Evolutionary conservation across 2,329 filamentous ascomycete species (phyloP).

Genomic region (Trichoderma afroharzianum): DNA sequence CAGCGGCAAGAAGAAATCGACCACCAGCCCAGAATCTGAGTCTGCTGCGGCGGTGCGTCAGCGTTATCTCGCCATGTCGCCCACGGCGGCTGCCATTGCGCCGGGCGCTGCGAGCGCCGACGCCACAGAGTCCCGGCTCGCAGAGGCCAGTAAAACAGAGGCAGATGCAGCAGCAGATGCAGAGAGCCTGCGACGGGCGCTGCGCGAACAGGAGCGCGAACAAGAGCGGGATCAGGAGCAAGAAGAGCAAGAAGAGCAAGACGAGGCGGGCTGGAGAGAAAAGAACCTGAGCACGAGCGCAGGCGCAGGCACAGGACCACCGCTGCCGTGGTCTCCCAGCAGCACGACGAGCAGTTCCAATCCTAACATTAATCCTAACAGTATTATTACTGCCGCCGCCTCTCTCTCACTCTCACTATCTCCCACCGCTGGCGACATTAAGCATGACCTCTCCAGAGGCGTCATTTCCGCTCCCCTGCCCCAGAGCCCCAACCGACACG

Average conservation of each 20-base stretch:
- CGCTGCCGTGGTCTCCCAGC: conserved; percentile 7
- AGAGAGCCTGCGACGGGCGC: not conserved
- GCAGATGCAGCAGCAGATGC: not conserved
- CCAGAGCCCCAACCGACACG: conserved; percentile 17
- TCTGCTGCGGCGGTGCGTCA: conserved; percentile 7
- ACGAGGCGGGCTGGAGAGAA: not conserved
- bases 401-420: not conserved
- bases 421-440: not conserved
- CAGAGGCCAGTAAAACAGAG: not conserved
- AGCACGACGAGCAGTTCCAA: not conserved
- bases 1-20: conserved; percentile 10
- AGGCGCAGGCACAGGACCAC: conserved; percentile 1
- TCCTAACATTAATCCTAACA: too few species aligned
- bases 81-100: not conserved
- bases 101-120: not conserved
- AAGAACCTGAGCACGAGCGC: not conserved
- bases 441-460: conserved; percentile 15
- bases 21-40: not conserved
- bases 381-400: not conserved
- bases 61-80: conserved; percentile 18
- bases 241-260: too few species aligned
- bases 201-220: not conserved
- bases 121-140: not conserved
- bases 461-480: conserved; percentile 13
- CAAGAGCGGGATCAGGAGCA: not conserved